These are phyloP conservation scores for Nakazawaea holstii DNA, from an alignment of 805 yeast species.

Conservation along the genomic window DNA sequence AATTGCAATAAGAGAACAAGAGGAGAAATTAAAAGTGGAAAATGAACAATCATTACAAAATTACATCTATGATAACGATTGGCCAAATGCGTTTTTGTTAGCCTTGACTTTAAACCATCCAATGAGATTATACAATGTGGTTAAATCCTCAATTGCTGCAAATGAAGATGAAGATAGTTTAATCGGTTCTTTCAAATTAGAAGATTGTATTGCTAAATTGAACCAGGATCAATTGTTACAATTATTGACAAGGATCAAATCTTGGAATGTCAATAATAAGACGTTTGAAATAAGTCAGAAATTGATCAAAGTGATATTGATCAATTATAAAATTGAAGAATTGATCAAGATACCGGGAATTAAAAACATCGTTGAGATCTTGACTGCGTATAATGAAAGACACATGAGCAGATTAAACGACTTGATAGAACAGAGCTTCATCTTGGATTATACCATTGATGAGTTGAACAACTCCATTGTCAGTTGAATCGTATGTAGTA, in stretches of 20 bases:
- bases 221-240: slow-evolving; percentile 52
- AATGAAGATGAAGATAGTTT: slow-evolving; percentile 42
- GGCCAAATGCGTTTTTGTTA: slow-evolving; percentile 83
- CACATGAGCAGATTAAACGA: slow-evolving; percentile 76
- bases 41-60: slow-evolving; percentile 85
- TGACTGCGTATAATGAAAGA: slow-evolving; percentile 84
- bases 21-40: slow-evolving; percentile 57
- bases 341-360: slow-evolving; percentile 64
- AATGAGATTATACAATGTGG: slow-evolving; percentile 75
- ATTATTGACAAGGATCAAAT: slow-evolving; percentile 73
- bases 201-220: slow-evolving; percentile 53
- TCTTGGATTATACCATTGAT: slow-evolving; percentile 77
- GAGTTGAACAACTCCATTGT: slow-evolving; percentile 53
- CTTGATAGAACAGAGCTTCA: slow-evolving; percentile 77
- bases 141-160: slow-evolving; percentile 54
- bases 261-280: slow-evolving; percentile 90
- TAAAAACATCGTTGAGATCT: slow-evolving; percentile 61
- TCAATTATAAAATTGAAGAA: slow-evolving; percentile 46
- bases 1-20: slow-evolving; percentile 47
- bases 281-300: slow-evolving; percentile 79
- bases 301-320: slow-evolving; percentile 59
- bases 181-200: slow-evolving; percentile 57
- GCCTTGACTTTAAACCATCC: slow-evolving; percentile 90
- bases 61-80: slow-evolving; percentile 63
- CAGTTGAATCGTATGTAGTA: background rate